These are phyloP conservation scores for Nakazawaea wickerhamii DNA, from an alignment of 805 yeast genomes.

Conservation along the genomic window DNA sequence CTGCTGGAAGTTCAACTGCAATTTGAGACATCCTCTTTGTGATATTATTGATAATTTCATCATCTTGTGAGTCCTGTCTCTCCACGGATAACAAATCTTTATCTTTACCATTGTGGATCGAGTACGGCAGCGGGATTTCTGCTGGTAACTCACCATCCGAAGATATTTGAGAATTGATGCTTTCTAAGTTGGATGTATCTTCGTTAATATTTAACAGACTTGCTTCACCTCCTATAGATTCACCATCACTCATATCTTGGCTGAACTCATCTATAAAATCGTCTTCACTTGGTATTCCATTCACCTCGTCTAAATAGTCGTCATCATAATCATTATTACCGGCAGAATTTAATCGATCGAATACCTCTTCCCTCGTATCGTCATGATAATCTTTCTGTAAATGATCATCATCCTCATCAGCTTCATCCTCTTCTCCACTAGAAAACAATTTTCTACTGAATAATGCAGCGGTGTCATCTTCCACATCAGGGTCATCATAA, in stretches of 20 bases:
- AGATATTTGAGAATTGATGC: neutral
- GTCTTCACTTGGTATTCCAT: conserved; percentile 4
- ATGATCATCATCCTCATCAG: conserved; percentile 2
- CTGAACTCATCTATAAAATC: conserved; percentile 6
- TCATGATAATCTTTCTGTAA: conserved; percentile 11
- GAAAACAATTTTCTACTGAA: conserved; percentile 32
- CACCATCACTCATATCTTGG: neutral
- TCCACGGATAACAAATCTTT: neutral
- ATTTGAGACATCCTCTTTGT: conserved; percentile 11
- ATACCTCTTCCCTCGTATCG: neutral
- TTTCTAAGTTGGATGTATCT: neutral
- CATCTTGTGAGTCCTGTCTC: neutral
- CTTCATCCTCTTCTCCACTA: conserved; percentile 22
- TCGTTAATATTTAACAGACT: neutral
- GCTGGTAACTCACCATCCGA: neutral
- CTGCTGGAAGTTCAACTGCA: conserved; percentile 2
- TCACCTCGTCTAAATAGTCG: conserved; percentile 4
- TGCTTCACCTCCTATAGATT: neutral
- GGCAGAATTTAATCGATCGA: neutral
- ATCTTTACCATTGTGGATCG: neutral
- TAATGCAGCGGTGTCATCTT: conserved; percentile 33
- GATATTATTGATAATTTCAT: conserved; percentile 3
- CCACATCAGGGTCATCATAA: conserved; percentile 24
- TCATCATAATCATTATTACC: conserved; percentile 12
- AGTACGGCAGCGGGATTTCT: neutral